Base-by-base conservation (phyloP, 805 yeast species). In the Myxozyma geophila region DNA sequence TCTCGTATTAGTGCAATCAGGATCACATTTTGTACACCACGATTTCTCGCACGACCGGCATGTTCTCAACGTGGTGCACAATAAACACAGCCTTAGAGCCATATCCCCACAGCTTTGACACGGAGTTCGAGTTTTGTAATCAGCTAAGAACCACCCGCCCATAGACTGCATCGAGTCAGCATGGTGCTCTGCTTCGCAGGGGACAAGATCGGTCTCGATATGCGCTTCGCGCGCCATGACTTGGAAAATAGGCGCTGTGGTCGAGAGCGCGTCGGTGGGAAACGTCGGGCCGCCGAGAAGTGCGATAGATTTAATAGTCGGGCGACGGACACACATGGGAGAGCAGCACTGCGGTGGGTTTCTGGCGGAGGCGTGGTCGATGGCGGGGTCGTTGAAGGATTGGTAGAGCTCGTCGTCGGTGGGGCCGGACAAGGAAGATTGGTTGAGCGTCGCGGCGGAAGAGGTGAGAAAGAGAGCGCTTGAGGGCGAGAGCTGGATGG, bases 11-110 rank as follows among this genome's bases (percentile, higher is more conserved):
- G 47, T n/a, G 15, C 55, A 58, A 7, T 41, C 9, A 23, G 62
- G 62, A 54, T 66, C 69, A 51, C 69, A 66, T 7, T 43, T 46
- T 49, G 52, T 47, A 47, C 69, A 66, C 69, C 69, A 66, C 28
- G 58, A 59, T 48, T 60, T 59, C 21, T 44, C 54, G 28, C 69
- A 66, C 35, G 60, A 61, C 13, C 61, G 51, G 47, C 69, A 66
- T 9, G 65, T 55, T 7, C 69, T 64, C 41, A 55, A 47, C 40
- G 60, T 54, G 13, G 58, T n/a, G 40, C 69, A 66, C 12, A 59
- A 41, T 48, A 57, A 48, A 49, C 69, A 66, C 17, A 66, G 46
- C 43, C 46, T 40, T 36, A 55, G 58, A 21, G 44, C 44, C n/a
- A 46, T 48, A 40, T 28, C 33, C 7, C 62, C 60, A 52, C 69